phyloP scores from a whole-genome alignment of 2,329 filamentous ascomycete species.

The Chrysoporthe puriensis region DNA sequence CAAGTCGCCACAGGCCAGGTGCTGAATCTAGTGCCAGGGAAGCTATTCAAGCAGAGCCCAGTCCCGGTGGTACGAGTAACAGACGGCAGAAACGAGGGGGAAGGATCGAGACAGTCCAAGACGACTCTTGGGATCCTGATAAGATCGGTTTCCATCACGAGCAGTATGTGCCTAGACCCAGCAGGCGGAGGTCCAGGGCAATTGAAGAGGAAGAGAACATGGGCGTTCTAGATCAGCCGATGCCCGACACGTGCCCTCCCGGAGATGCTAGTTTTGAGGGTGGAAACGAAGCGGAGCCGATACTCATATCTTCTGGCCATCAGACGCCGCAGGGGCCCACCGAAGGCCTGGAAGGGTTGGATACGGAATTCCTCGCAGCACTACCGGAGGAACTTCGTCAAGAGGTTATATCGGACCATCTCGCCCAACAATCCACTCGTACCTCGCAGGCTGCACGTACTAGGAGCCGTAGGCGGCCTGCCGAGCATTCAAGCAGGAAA shows the following conservation, averaged over 20 bases:
- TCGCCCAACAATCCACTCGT: conserved; percentile 14
- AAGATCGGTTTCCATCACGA: conserved; percentile 18
- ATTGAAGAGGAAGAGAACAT: conserved; percentile 11
- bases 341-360: conserved; percentile 16
- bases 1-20: conserved; percentile 26
- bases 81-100: conserved; percentile 12
- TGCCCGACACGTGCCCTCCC: conserved; percentile 27
- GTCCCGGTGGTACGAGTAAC: neutral
- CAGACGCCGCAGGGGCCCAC: neutral
- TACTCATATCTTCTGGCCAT: conserved; percentile 14
- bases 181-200: conserved; percentile 21
- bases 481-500: neutral
- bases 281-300: neutral
- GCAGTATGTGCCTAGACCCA: conserved; percentile 19
- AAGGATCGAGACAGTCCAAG: neutral
- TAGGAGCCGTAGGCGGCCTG: conserved; percentile 25
- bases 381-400: conserved; percentile 24
- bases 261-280: neutral
- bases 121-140: conserved; percentile 18
- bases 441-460: conserved; percentile 24
- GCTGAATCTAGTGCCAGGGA: conserved; percentile 20
- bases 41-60: neutral
- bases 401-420: conserved; percentile 23
- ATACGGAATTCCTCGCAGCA: conserved; percentile 23
- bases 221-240: conserved; percentile 4